phyloP scores from a whole-genome alignment of 306 rosid species.

The Hippophae gyantsensis region DNA sequence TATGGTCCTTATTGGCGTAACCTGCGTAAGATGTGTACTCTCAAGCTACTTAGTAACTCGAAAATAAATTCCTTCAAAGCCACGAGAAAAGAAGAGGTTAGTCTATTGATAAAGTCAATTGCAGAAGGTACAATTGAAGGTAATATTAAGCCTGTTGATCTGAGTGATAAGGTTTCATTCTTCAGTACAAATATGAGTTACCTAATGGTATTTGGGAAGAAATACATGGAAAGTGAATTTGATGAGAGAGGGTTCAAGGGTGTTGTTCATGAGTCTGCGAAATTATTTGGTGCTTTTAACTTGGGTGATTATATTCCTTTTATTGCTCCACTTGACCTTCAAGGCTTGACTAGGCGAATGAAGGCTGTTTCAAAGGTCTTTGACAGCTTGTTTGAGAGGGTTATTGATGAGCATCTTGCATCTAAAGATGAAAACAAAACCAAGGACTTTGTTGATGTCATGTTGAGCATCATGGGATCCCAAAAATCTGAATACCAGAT shows the following conservation, averaged over 20 bases:
- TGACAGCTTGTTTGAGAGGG: constrained; percentile 19
- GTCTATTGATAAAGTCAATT: not conserved
- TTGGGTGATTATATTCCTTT: constrained; percentile 22
- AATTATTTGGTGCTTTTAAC: constrained; percentile 11
- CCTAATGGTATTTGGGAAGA: too few species aligned
- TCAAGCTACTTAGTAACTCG: constrained; percentile 16
- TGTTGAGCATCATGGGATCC: constrained; percentile 17
- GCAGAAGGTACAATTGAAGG: not conserved
- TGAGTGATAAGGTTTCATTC: constrained; percentile 19
- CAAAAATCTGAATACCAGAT: constrained; percentile 16
- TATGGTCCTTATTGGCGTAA: constrained; percentile 31
- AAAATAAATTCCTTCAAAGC: constrained; percentile 23
- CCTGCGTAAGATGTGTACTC: constrained; percentile 26
- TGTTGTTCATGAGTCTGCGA: constrained; percentile 15
- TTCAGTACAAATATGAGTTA: too few species aligned
- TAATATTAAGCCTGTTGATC: constrained; percentile 7
- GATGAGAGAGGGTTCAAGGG: constrained; percentile 16
- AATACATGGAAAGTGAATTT: constrained; percentile 18
- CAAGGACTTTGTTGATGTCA: constrained; percentile 22
- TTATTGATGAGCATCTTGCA: constrained; percentile 20
- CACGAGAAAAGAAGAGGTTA: constrained; percentile 19
- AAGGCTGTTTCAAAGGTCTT: constrained; percentile 6
- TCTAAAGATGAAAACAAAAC: constrained; percentile 1
- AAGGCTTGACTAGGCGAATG: constrained; percentile 18
- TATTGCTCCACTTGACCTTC: constrained; percentile 18